phyloP scores from a whole-genome alignment of 176 grass and related monocot species.

The Bothriochloa decipiens region DNA sequence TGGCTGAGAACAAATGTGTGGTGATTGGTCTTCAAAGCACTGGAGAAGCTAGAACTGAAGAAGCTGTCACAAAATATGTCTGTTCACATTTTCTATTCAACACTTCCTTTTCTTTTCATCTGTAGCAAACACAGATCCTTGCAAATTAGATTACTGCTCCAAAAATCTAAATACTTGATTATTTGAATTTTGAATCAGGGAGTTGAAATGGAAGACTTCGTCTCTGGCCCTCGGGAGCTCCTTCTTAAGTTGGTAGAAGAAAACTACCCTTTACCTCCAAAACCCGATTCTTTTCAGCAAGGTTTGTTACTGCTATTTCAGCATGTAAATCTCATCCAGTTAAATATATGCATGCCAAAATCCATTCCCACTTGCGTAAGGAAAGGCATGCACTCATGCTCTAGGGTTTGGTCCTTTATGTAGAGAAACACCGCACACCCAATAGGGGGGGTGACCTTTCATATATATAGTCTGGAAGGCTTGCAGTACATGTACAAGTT shows the following conservation, averaged over 20 bases:
- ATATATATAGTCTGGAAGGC: too few species aligned
- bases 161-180: constrained; percentile 28
- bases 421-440: too few species aligned
- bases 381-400: neutral
- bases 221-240: constrained; percentile 96
- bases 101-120: neutral
- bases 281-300: constrained; percentile 75
- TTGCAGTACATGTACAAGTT: too few species aligned
- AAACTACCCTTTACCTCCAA: constrained; percentile 84
- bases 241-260: constrained; percentile 97
- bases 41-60: constrained; percentile 97
- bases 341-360: constrained; percentile 19
- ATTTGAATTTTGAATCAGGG: constrained; percentile 60
- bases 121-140: constrained; percentile 11
- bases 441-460: too few species aligned
- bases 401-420: constrained; percentile 20
- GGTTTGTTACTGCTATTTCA: constrained; percentile 49
- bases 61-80: constrained; percentile 98
- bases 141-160: neutral
- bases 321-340: constrained; percentile 19
- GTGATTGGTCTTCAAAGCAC: constrained; percentile 99
- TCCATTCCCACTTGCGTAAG: constrained; percentile 20
- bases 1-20: constrained; percentile 85
- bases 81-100: constrained; percentile 42
- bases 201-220: constrained; percentile 96